A percentile compares a stretch with the other conserved stretches of the same genome.
Evolutionary conservation across 2,329 filamentous ascomycete genomes (phyloP).

Genomic region (Fusarium coffeatum): DNA sequence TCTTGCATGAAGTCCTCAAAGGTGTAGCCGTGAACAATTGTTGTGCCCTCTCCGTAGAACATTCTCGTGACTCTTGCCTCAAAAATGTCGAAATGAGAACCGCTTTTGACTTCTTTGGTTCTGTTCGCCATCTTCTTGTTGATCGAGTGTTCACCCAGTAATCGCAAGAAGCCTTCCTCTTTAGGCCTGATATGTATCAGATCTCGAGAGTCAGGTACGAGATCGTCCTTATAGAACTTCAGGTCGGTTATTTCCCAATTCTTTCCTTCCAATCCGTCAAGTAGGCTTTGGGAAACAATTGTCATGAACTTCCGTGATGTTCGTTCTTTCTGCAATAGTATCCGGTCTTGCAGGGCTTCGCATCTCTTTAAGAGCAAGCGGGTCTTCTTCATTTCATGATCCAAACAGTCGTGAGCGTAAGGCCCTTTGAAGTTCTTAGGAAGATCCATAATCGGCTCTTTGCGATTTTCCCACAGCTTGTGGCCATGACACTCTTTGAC

Average conservation of each 20-base stretch:
- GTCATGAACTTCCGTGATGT: constrained; percentile 37
- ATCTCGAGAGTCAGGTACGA: background rate
- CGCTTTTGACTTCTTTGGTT: background rate
- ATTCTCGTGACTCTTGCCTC: constrained; percentile 39
- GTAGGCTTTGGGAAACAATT: constrained; percentile 12
- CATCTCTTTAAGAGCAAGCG: constrained; percentile 26
- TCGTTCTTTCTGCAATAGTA: constrained; percentile 23
- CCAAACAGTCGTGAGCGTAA: constrained; percentile 33
- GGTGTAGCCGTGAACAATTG: constrained; percentile 21
- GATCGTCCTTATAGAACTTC: constrained; percentile 28
- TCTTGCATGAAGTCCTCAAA: constrained; percentile 39
- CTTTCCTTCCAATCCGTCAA: constrained; percentile 18
- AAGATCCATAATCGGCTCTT: constrained; percentile 40
- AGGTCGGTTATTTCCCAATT: background rate
- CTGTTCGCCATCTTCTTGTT: constrained; percentile 11
- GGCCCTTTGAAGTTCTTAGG: constrained; percentile 45
- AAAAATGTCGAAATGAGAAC: constrained; percentile 31
- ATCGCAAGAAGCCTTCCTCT: constrained; percentile 41
- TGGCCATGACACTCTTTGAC: constrained; percentile 34
- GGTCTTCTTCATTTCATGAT: constrained; percentile 41
- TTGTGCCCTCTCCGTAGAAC: constrained; percentile 34
- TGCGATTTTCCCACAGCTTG: background rate
- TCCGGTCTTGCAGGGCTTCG: constrained; percentile 9
- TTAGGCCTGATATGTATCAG: constrained; percentile 35
- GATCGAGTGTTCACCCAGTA: constrained; percentile 35